These are phyloP conservation scores for Cyathus striatus DNA, from an alignment of 768 basidiomycete genomes.

Conservation along the genomic window DNA sequence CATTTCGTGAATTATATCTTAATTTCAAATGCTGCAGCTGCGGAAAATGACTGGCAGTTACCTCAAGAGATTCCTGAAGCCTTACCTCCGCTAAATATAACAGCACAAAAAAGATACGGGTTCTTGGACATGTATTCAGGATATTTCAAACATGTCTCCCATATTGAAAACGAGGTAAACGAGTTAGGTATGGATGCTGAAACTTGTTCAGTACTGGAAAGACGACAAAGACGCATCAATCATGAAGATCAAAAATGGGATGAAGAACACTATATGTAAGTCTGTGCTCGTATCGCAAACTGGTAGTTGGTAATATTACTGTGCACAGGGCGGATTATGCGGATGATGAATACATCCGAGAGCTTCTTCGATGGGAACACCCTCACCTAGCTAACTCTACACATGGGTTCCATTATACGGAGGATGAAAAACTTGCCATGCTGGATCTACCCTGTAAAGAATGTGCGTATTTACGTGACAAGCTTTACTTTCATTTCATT, in stretches of 20 bases:
- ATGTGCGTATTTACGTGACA: constrained; percentile 26
- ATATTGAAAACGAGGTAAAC: constrained; percentile 79
- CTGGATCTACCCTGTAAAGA: constrained; percentile 52
- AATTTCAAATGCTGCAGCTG: constrained; percentile 38
- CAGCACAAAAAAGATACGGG: constrained; percentile 55
- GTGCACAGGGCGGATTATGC: constrained; percentile 71
- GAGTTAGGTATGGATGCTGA: constrained; percentile 72
- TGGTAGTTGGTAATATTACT: neutral
- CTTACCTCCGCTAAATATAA: constrained; percentile 32
- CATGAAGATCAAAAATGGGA: constrained; percentile 81
- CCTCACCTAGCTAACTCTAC: constrained; percentile 32
- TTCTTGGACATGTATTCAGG: constrained; percentile 73
- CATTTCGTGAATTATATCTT: too few species aligned
- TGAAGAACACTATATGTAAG: constrained; percentile 80
- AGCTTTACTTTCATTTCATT: neutral
- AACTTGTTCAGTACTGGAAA: constrained; percentile 40
- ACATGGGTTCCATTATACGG: constrained; percentile 51
- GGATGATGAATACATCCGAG: constrained; percentile 72
- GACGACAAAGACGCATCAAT: constrained; percentile 45
- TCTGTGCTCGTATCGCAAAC: constrained; percentile 12
- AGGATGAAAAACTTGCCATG: constrained; percentile 67
- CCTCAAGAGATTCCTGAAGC: constrained; percentile 59
- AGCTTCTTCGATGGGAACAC: constrained; percentile 62
- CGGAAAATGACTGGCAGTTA: constrained; percentile 74
- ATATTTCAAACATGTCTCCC: constrained; percentile 67